Base-by-base conservation (phyloP, 805 yeast species). In the Vanderwaltozyma yarrowii region DNA sequence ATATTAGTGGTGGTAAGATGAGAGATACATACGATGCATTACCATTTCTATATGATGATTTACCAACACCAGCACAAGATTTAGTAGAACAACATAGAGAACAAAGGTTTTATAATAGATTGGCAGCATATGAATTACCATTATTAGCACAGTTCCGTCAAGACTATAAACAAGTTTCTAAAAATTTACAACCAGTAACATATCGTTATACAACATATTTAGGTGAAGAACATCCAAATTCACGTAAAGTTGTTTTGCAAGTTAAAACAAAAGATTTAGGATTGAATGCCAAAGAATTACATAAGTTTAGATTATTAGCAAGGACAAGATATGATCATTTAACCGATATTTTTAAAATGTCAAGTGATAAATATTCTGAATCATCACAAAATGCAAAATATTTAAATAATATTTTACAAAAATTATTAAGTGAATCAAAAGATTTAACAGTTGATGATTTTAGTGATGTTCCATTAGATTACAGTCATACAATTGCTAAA, bases 41-140 rank as follows among this genome's bases (percentile, higher is more conserved):
- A 40, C 64, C 69, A n/a, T 74, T 70, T 47, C 68, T 70, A 50
- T 76, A 65, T 49, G 85, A 78, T 52, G 87, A 80, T 51, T 66
- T 76, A 45, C 80, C 86, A 19, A 67, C 79, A 4, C 64, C 65
- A 12, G 94, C 92, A 17, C 94, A 80, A 49, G 78, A 80, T 50
- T 71, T 73, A 43, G 71, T 80, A 25, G 74, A 75, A 39, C 80
- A 76, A 46, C 83, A 77, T 51, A 73, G 96, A 54, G 80, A 75
- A 46, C 77, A 74, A 49, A 77, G 94, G 48, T 75, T 81, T 45
- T 76, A 79, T 51, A 79, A 79, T 53, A 73, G 96, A 50, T 69
- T 85, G 32, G 85, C 94, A 10, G 96, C 96, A 0, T 89, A 80
- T 62, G 97, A 89, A 58, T 71, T 89, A 69, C 98, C 98, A 6